Evolutionary conservation across 129 eudicot genomes (phyloP), one percentile per base, ranked within the genome.

Genomic region (Flaveria trinervia): DNA sequence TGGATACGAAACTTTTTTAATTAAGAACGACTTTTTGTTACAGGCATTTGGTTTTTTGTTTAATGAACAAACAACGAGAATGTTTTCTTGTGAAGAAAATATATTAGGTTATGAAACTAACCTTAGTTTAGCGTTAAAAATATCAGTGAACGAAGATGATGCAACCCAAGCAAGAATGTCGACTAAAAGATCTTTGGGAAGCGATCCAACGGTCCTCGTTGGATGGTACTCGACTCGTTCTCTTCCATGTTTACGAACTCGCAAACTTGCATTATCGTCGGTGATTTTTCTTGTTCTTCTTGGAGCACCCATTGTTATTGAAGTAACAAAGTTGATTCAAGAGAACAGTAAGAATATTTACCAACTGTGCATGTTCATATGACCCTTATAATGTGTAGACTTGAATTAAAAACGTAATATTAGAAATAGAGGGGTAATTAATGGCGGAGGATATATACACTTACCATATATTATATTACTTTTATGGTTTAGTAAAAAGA

Each of bases 81-180:
- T 17, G 26, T 55, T 8, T 55, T 8, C 12, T 18, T 7, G 62
- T 22, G 17, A n/a, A 11, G 15, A 22, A 57, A 18, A 57, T 20
- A 57, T 57, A 22, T 9, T 20, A 8, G 28, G 22, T 10, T 13
- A 60, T 23, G 67, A 26, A 36, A 74, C 17, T 26, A 5, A 81
- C 77, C 84, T 74, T 39, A 68, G 11, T 50, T 75, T 68, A 3
- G 77, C 77, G 22, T 50, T 75, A 44, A 75, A 81, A 43, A 75
- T 50, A 71, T 75, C 74, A 3, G 71, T 36, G 71, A 75, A 81
- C 7, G 83, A 81, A 59, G 71, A 57, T 41, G 77, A 30, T 2
- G 80, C 84, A 41, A 81, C 77, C 11, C 77, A 56, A 1, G 36
- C 76, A 45, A 81, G 66, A 36, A 81, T 26, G 8, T 68, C 67